These are phyloP conservation scores for Heliophila coronopifolia DNA, from an alignment of 441 rosid genomes.

Conservation along the genomic window DNA sequence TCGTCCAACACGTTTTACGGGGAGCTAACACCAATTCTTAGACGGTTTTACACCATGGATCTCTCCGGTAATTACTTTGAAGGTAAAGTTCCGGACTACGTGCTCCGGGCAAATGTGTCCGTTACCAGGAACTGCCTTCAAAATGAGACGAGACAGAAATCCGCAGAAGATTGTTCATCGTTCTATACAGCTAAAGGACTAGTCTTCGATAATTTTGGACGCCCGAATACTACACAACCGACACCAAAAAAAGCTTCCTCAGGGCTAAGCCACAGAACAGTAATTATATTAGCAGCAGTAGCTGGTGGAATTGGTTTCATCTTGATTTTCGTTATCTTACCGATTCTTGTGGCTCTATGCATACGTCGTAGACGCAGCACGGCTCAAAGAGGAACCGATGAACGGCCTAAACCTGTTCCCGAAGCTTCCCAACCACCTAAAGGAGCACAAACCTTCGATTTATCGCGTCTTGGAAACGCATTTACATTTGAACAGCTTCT, in stretches of 20 bases:
- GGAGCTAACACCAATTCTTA: constrained; percentile 40
- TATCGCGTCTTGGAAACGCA: constrained; percentile 64
- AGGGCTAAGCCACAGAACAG: constrained; percentile 37
- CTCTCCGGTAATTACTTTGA: constrained; percentile 77
- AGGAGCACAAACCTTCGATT: constrained; percentile 39
- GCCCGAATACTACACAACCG: constrained; percentile 42
- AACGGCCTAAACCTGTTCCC: constrained; percentile 46
- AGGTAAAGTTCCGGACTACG: constrained; percentile 58
- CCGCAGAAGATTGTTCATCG: constrained; percentile 41
- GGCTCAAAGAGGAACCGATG: constrained; percentile 41
- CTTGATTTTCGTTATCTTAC: constrained; percentile 35
- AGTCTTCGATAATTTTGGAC: constrained; percentile 70
- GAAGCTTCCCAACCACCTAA: constrained; percentile 32
- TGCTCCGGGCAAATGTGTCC: constrained; percentile 35
- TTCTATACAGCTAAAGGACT: constrained; percentile 58
- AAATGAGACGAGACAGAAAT: constrained; percentile 50
- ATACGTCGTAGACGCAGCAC: constrained; percentile 35
- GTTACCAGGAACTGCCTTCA: constrained; percentile 69
- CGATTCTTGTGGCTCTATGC: constrained; percentile 36
- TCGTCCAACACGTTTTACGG: constrained; percentile 75
- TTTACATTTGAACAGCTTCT: constrained; percentile 65
- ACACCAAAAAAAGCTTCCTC: constrained; percentile 29
- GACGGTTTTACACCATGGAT: constrained; percentile 40
- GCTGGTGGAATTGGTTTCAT: constrained; percentile 60
- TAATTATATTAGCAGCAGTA: constrained; percentile 53